These are phyloP conservation scores for Saccharum spontaneum DNA, from an alignment of 176 grass and related monocot species.

Conservation along the genomic window DNA sequence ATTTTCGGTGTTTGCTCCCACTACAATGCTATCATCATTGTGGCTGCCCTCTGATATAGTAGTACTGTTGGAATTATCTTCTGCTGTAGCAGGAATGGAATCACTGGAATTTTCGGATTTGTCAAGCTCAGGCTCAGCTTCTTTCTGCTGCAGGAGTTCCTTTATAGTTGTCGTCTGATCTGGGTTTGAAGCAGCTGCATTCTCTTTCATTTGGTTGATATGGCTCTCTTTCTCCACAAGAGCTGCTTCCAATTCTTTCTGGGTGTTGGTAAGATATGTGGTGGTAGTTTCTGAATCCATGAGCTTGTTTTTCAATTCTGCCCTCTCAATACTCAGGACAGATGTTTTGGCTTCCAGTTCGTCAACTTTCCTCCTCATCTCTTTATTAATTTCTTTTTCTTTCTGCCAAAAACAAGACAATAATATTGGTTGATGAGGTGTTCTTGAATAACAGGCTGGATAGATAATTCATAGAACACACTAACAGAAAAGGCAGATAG, in stretches of 20 bases:
- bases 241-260: slow-evolving; percentile 80
- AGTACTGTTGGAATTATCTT: slow-evolving; percentile 28
- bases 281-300: slow-evolving; percentile 69
- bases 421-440: slow-evolving; percentile 21
- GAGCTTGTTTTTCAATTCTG: slow-evolving; percentile 77
- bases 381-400: slow-evolving; percentile 64
- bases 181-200: slow-evolving; percentile 40
- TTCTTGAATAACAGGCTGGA: slow-evolving; percentile 2
- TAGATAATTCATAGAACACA: background rate
- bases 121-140: slow-evolving; percentile 63
- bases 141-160: slow-evolving; percentile 72
- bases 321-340: slow-evolving; percentile 60
- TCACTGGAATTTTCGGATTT: slow-evolving; percentile 32
- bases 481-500: background rate
- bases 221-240: slow-evolving; percentile 85
- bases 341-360: slow-evolving; percentile 72
- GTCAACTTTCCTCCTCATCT: slow-evolving; percentile 68
- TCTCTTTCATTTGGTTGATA: slow-evolving; percentile 69
- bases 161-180: slow-evolving; percentile 49
- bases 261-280: slow-evolving; percentile 71
- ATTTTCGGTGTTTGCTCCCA: slow-evolving; percentile 28
- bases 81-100: slow-evolving; percentile 30
- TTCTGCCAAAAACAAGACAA: slow-evolving; percentile 47
- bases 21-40: slow-evolving; percentile 39
- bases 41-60: slow-evolving; percentile 28